Conservation (phyloP, 2,329 filamentous ascomycete genomes). For the Colletotrichum limetticola region DNA sequence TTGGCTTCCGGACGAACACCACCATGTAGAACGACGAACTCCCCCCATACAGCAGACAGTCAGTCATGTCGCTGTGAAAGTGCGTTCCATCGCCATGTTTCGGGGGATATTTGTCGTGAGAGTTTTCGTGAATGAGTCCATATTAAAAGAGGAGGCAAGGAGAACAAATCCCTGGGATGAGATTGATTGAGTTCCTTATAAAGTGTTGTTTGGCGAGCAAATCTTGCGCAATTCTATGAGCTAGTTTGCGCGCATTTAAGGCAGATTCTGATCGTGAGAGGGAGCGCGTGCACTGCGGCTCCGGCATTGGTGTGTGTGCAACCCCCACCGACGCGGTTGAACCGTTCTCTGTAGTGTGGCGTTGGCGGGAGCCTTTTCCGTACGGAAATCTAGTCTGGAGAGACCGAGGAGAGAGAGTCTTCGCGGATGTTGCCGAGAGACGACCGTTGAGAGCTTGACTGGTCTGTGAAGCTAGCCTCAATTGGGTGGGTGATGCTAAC, state of each 20-base stretch:
- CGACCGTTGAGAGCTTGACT: no score
- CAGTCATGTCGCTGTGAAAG: not conserved
- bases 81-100: not conserved
- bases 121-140: accelerated
- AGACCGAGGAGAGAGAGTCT: not conserved
- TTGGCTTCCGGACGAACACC: not conserved
- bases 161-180: not conserved
- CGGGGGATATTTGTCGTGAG: not conserved
- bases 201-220: not conserved
- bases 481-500: not conserved
- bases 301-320: no score
- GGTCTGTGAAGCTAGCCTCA: not conserved
- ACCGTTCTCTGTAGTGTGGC: no score
- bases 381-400: not conserved
- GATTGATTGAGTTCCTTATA: not conserved
- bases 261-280: not conserved
- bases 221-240: not conserved
- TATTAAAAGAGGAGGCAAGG: accelerated
- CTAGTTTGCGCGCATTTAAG: not conserved
- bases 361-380: not conserved
- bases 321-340: no score
- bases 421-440: not conserved
- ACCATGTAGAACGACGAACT: not conserved
- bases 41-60: no score
- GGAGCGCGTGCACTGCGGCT: not conserved